Conservation (phyloP, 768 basidiomycete species). For the Mycena maculata region DNA sequence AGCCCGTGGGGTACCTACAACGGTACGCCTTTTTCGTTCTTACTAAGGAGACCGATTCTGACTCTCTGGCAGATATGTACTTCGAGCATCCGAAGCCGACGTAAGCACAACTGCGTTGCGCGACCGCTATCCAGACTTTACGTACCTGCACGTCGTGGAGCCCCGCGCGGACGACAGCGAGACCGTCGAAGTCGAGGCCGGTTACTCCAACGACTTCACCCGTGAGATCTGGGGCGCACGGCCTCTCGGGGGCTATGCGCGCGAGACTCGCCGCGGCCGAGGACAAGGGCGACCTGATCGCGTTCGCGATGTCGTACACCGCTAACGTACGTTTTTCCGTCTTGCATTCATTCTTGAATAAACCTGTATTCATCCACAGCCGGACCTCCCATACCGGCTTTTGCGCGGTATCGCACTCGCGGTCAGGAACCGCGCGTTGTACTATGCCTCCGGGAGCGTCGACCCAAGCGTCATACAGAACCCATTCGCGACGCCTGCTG, state of each 20-base stretch:
- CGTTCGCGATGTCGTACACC: conserved; percentile 52
- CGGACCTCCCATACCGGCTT: conserved; percentile 48
- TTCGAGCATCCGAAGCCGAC: conserved; percentile 57
- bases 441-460: conserved; percentile 38
- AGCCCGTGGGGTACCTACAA: conserved; percentile 52
- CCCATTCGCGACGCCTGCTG: conserved; percentile 33
- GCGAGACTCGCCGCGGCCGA: conserved; percentile 46
- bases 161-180: conserved; percentile 39
- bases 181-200: conserved; percentile 1
- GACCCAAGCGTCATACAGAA: conserved; percentile 46
- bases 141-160: conserved; percentile 60
- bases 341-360: background rate
- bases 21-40: conserved; percentile 35
- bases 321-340: conserved; percentile 47
- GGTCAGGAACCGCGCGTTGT: conserved; percentile 39
- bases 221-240: conserved; percentile 51
- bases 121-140: conserved; percentile 49
- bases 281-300: conserved; percentile 44
- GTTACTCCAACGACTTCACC: conserved; percentile 49
- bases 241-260: conserved; percentile 48
- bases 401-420: conserved; percentile 41
- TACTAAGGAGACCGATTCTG: conserved; percentile 35
- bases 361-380: conserved; percentile 32
- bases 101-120: conserved; percentile 53
- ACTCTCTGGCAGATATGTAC: conserved; percentile 45